A percentile compares a stretch with the other conserved stretches of the same genome.
Evolutionary conservation across 306 rosid species (phyloP).

Genomic region (Cercis canadensis): DNA sequence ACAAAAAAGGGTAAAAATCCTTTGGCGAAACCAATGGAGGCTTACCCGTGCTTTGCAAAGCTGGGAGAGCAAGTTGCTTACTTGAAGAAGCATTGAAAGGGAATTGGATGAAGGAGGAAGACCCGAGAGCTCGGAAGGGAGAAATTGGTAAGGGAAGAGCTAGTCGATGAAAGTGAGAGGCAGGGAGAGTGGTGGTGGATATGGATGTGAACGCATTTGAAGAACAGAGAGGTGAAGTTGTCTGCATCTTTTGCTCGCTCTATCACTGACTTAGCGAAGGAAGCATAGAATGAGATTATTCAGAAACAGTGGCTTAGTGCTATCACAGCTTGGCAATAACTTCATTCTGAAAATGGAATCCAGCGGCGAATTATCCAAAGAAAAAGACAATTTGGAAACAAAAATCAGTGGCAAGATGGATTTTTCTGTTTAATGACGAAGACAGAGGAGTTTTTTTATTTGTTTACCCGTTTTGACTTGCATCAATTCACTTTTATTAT

Average conservation of each 20-base stretch:
- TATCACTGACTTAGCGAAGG: neutral
- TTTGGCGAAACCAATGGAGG: neutral
- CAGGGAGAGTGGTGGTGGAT: slow-evolving; percentile 33
- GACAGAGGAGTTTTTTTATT: too few relatives aligned
- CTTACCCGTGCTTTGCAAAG: slow-evolving; percentile 55
- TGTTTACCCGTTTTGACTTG: too few relatives aligned
- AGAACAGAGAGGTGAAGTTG: slow-evolving; percentile 49
- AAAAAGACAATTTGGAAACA: too few relatives aligned
- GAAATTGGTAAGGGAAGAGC: slow-evolving; percentile 37
- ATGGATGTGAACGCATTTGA: slow-evolving; percentile 37
- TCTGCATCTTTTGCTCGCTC: slow-evolving; percentile 39
- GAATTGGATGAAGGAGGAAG: slow-evolving; percentile 31
- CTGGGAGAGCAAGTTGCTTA: slow-evolving; percentile 42
- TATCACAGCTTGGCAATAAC: too few relatives aligned
- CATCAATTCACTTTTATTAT: too few relatives aligned
- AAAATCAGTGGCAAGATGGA: too few relatives aligned
- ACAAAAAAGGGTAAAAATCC: neutral
- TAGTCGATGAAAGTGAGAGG: slow-evolving; percentile 47
- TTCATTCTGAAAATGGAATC: too few relatives aligned
- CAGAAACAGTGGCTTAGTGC: too few relatives aligned
- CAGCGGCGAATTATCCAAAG: too few relatives aligned
- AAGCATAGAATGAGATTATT: too few relatives aligned
- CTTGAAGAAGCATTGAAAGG: slow-evolving; percentile 39
- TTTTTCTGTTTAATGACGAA: too few relatives aligned
- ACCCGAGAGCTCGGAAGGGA: slow-evolving; percentile 12